Evolutionary conservation across 2,329 filamentous ascomycete species (phyloP), one percentile per base, ranked within the genome.

Genomic region (Cytospora chrysosperma): DNA sequence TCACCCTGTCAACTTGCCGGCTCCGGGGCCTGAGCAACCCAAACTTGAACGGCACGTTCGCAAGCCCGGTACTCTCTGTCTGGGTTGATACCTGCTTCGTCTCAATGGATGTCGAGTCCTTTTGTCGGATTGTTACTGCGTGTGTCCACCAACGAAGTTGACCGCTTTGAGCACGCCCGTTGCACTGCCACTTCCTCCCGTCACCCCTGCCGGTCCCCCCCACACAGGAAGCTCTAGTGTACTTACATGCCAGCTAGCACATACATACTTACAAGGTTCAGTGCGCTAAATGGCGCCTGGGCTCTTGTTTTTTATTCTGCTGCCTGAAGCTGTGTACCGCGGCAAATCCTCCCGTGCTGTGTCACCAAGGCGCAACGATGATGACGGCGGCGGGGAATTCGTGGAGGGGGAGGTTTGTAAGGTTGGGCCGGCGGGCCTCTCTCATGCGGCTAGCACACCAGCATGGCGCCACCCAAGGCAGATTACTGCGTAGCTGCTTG

Each of bases 161-260:
- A 34, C 37, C 54, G 12, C 19, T 56, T 43, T 21, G 8, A 34
- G 24, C 24, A 7, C 8, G 24, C 21, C n/a, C 15, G 34, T 56
- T 53, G 58, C 58, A 55, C 58, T 61, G 58, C 58, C 58, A 32
- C 58, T 54, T 61, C 58, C 58, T 61, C 58, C 58, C 51, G 51
- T 55, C 58, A 54, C 58, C 58, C 58, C 51, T 49, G 50, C 50
- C 4, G 50, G n/a, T n/a, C 6, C 53, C 51, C 53, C 43, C 26
- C 27, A 26, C 17, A 47, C 40, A 47, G 43, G 19, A 24, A 12
- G 21, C 43, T 24, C 30, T 47, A 37, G n/a, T n/a, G n/a, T n/a
- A n/a, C n/a, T n/a, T n/a, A n/a, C n/a, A n/a, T n/a, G n/a, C n/a
- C n/a, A n/a, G n/a, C n/a, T n/a, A n/a, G n/a, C 26, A 17, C n/a